A percentile compares a stretch with the other conserved stretches of the same genome.
Evolutionary conservation across 495 filamentous ascomycete genomes (phyloP).

Genomic region (Apodospora peruviana): DNA sequence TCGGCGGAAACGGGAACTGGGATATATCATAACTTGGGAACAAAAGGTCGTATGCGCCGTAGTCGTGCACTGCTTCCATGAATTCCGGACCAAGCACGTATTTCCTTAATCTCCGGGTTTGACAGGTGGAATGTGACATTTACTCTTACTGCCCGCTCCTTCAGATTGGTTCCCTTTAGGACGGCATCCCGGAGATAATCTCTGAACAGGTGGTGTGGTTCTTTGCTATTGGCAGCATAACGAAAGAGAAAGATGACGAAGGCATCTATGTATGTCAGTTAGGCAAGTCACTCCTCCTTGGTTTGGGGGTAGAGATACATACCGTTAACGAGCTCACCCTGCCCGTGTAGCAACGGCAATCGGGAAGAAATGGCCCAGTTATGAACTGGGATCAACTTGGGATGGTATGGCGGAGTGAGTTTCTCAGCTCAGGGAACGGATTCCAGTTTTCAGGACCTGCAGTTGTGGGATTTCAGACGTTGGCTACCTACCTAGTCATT

Average conservation of each 20-base stretch:
- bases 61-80: neutral
- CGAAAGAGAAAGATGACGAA: constrained; percentile 8
- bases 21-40: neutral
- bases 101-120: constrained; percentile 3
- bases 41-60: constrained; percentile 4
- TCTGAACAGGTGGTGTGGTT: constrained; percentile 9
- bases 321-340: no score
- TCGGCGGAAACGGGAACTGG: neutral
- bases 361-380: no score
- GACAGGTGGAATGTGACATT: neutral
- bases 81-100: constrained; percentile 4
- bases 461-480: no score
- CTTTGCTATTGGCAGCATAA: constrained; percentile 7
- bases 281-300: neutral
- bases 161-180: neutral
- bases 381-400: no score
- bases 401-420: no score
- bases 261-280: neutral
- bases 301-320: neutral
- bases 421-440: no score
- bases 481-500: no score
- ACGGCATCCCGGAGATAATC: constrained; percentile 7
- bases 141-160: neutral
- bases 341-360: no score
- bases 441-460: no score